Evolutionary conservation across 2,329 filamentous ascomycete genomes (phyloP).

Genomic region (Fusarium solani-melongenae): DNA sequence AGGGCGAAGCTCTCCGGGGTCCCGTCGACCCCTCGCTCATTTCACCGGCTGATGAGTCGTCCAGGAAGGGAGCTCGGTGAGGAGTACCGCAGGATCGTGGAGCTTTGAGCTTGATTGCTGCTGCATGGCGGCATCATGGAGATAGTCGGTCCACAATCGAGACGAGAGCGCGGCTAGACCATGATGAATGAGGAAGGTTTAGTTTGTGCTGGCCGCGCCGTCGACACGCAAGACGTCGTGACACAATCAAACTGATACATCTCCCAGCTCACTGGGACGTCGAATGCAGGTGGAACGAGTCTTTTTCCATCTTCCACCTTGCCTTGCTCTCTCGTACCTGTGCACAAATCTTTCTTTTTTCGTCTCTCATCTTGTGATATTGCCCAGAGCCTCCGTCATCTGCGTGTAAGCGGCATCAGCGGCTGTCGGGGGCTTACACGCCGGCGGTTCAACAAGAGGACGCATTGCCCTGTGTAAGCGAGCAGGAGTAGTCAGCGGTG

Average conservation of each 20-base stretch:
- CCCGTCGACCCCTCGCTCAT: conserved; percentile 5
- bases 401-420: neutral
- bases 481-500: neutral
- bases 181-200: conserved; percentile 24
- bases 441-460: neutral
- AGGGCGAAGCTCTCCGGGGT: conserved; percentile 10
- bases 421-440: neutral
- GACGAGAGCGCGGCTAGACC: conserved; percentile 8
- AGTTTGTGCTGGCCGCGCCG: neutral
- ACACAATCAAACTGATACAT: neutral
- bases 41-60: conserved; percentile 21
- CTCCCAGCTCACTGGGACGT: neutral
- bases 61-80: conserved; percentile 31
- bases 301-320: neutral
- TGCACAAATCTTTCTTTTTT: neutral
- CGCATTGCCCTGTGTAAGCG: neutral
- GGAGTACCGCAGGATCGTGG: conserved; percentile 7
- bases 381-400: neutral
- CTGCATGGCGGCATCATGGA: conserved; percentile 9
- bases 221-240: neutral
- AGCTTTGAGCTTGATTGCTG: conserved; percentile 16
- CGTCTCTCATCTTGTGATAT: neutral
- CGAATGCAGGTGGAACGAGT: neutral
- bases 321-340: neutral
- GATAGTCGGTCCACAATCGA: conserved; percentile 20